Conservation (phyloP, 148 eudicot genomes). For the Rhododendron williamsianum region DNA sequence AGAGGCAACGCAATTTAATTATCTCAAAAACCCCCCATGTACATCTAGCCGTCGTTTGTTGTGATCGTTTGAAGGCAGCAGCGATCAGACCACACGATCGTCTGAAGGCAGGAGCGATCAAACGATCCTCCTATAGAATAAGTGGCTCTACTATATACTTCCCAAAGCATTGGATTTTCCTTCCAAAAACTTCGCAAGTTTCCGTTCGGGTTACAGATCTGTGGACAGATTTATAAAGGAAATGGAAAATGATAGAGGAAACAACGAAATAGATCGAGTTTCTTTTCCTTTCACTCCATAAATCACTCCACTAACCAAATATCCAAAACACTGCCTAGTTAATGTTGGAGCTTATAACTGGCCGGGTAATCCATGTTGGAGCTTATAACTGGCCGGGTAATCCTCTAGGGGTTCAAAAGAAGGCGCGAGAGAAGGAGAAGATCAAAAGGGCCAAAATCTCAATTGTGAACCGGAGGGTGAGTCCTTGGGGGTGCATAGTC, state of each 20-base stretch:
- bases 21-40: background rate
- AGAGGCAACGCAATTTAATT: background rate
- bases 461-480: conserved; percentile 57
- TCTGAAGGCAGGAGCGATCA: background rate
- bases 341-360: background rate
- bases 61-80: background rate
- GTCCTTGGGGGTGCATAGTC: conserved; percentile 52
- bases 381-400: background rate
- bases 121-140: too few relatives aligned
- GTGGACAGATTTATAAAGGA: background rate
- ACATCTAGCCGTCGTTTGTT: background rate
- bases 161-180: background rate
- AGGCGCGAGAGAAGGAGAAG: background rate
- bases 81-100: background rate
- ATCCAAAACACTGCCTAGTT: background rate
- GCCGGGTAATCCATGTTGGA: background rate
- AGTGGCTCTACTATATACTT: background rate
- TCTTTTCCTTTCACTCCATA: background rate
- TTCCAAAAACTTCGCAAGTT: background rate
- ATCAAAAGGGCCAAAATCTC: background rate
- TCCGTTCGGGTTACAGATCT: background rate
- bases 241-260: background rate
- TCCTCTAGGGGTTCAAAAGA: background rate
- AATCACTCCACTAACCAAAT: background rate
- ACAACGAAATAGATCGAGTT: background rate